Evolutionary conservation across 2,329 filamentous ascomycete species (phyloP).

Genomic region (Alternaria sp.): DNA sequence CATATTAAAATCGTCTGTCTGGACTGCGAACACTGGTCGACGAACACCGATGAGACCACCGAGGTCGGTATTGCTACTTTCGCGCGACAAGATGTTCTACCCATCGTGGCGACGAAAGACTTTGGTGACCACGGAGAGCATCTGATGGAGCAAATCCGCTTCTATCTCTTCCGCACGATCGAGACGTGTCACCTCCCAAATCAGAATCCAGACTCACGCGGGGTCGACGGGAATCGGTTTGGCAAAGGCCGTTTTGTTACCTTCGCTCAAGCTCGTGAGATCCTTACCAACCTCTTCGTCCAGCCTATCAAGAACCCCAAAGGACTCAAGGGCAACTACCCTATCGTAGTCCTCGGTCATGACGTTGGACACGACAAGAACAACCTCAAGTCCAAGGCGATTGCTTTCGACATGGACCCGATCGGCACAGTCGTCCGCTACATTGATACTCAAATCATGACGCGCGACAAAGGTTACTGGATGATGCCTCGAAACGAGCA

Average conservation of each 20-base stretch:
- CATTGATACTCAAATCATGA: slow-evolving; percentile 38
- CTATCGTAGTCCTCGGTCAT: slow-evolving; percentile 35
- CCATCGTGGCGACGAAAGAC: not conserved
- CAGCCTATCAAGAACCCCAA: slow-evolving; percentile 17
- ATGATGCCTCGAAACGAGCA: slow-evolving; percentile 5
- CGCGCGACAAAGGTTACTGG: slow-evolving; percentile 11
- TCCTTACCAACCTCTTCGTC: slow-evolving; percentile 23
- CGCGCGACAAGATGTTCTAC: slow-evolving; percentile 5
- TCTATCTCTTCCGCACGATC: slow-evolving; percentile 31
- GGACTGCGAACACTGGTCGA: slow-evolving; percentile 35
- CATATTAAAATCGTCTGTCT: slow-evolving; percentile 29
- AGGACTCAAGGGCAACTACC: slow-evolving; percentile 20
- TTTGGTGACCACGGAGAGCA: slow-evolving; percentile 27
- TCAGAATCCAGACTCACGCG: slow-evolving; percentile 8
- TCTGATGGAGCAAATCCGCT: slow-evolving; percentile 27
- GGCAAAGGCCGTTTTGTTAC: slow-evolving; percentile 31
- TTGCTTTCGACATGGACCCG: slow-evolving; percentile 21
- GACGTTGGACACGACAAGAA: slow-evolving; percentile 29
- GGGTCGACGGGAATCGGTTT: slow-evolving; percentile 32
- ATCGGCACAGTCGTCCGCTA: slow-evolving; percentile 23
- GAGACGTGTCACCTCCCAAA: slow-evolving; percentile 29
- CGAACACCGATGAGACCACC: slow-evolving; percentile 30
- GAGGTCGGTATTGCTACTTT: slow-evolving; percentile 33
- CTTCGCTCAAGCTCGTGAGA: slow-evolving; percentile 14
- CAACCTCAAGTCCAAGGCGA: slow-evolving; percentile 24